Conservation (phyloP, 805 yeast genomes). For the Saitoella complicata region DNA sequence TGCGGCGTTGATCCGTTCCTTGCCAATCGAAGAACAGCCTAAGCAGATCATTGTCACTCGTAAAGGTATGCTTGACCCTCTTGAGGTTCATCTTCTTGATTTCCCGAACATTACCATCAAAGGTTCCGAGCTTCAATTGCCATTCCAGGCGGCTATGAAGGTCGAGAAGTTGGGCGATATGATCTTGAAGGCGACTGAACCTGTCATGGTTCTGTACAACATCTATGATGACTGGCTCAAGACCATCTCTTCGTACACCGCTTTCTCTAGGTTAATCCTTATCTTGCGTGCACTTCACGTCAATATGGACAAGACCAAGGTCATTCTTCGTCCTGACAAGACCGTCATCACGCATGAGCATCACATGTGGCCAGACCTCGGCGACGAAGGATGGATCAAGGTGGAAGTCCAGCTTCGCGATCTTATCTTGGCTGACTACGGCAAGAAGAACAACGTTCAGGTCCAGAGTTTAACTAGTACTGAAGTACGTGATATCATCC, state of each 20-base stretch:
- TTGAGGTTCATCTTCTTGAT: slow-evolving; percentile 93
- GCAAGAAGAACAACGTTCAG: slow-evolving; percentile 70
- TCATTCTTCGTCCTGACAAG: slow-evolving; percentile 60
- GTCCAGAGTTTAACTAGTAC: slow-evolving; percentile 77
- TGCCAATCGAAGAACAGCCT: slow-evolving; percentile 90
- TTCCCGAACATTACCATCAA: slow-evolving; percentile 84
- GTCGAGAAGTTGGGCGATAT: slow-evolving; percentile 64
- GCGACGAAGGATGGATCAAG: slow-evolving; percentile 80
- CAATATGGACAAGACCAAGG: slow-evolving; percentile 57
- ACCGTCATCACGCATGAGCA: slow-evolving; percentile 53
- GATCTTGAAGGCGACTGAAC: slow-evolving; percentile 75
- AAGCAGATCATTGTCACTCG: slow-evolving; percentile 80
- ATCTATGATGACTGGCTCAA: slow-evolving; percentile 90
- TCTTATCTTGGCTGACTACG: slow-evolving; percentile 68
- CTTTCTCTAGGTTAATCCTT: slow-evolving; percentile 74
- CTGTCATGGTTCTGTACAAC: slow-evolving; percentile 81
- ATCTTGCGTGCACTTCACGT: slow-evolving; percentile 71
- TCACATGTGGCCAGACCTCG: slow-evolving; percentile 86
- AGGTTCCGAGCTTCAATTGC: slow-evolving; percentile 75
- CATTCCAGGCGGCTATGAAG: slow-evolving; percentile 74
- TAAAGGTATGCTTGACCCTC: slow-evolving; percentile 81
- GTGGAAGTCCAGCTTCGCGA: slow-evolving; percentile 82
- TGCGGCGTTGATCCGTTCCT: slow-evolving; percentile 72
- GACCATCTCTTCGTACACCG: slow-evolving; percentile 73
- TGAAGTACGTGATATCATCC: slow-evolving; percentile 81